phyloP scores from a whole-genome alignment of 805 yeast genomes.

The Candida montana region DNA sequence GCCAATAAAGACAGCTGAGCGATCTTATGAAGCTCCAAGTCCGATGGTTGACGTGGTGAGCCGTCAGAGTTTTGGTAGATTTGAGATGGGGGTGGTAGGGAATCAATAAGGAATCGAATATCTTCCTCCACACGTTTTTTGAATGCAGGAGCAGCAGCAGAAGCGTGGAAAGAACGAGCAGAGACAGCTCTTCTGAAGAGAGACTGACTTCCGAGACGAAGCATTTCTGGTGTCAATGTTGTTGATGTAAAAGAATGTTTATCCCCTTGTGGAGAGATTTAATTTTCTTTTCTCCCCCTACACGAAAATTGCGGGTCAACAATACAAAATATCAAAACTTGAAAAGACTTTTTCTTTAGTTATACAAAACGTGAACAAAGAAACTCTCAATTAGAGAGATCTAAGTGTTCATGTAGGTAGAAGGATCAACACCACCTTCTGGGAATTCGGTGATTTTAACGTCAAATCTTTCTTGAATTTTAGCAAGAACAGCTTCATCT shows the following conservation, averaged over 20 bases:
- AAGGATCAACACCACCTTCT: conserved; percentile 95
- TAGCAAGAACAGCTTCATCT: conserved; percentile 83
- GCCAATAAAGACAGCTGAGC: conserved; percentile 65
- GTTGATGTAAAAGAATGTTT: not conserved
- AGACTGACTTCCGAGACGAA: not conserved
- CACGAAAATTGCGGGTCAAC: not conserved
- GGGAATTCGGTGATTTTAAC: conserved; percentile 94
- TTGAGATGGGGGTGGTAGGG: conserved; percentile 59
- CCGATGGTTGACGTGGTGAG: conserved; percentile 61
- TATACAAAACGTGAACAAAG: no score
- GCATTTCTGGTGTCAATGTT: not conserved
- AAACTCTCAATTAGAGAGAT: no score
- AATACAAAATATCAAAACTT: no score
- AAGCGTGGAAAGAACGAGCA: conserved; percentile 8
- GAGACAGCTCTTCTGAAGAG: not conserved
- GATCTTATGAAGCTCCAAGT: conserved; percentile 63
- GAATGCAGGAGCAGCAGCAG: conserved; percentile 18
- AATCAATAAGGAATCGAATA: conserved; percentile 55
- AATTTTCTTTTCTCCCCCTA: no score
- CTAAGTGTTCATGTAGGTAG: conserved; percentile 95
- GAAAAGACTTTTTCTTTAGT: not conserved
- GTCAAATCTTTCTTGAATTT: conserved; percentile 96
- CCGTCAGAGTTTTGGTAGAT: conserved; percentile 76
- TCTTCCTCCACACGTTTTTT: conserved; percentile 51
- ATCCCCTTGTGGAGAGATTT: not conserved